These are phyloP conservation scores for Globisporangium nagaii DNA, from an alignment of 352 stramenopile species.

Conservation along the genomic window DNA sequence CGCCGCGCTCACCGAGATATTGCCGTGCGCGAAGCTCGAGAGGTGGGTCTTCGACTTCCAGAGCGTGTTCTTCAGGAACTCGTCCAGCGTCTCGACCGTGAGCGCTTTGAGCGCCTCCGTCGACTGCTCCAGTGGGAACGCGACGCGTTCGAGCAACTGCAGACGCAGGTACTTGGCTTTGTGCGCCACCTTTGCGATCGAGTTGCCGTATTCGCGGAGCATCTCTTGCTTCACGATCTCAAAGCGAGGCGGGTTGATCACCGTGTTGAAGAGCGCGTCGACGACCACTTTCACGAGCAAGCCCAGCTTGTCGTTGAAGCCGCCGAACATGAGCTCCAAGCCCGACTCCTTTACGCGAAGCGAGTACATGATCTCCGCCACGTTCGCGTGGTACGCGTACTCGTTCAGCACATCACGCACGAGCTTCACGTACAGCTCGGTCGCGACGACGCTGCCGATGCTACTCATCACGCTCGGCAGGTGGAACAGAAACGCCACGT, in stretches of 20 bases:
- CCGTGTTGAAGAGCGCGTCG: slow-evolving; percentile 38
- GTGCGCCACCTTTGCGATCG: slow-evolving; percentile 40
- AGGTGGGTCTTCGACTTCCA: slow-evolving; percentile 49
- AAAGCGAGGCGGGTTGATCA: slow-evolving; percentile 48
- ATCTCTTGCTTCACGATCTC: slow-evolving; percentile 64
- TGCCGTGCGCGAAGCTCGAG: slow-evolving; percentile 68
- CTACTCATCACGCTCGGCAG: slow-evolving; percentile 41
- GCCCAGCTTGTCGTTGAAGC: slow-evolving; percentile 71
- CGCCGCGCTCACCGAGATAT: slow-evolving; percentile 35
- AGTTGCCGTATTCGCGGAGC: slow-evolving; percentile 64
- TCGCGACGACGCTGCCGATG: slow-evolving; percentile 32
- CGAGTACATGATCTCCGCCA: slow-evolving; percentile 68
- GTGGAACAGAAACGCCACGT: slow-evolving; percentile 47
- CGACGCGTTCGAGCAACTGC: slow-evolving; percentile 45
- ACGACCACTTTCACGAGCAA: slow-evolving; percentile 63
- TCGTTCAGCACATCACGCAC: slow-evolving; percentile 65
- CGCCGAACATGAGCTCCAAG: slow-evolving; percentile 63
- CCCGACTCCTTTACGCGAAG: slow-evolving; percentile 57
- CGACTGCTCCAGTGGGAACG: slow-evolving; percentile 40
- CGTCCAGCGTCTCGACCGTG: slow-evolving; percentile 30
- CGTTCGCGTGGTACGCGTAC: slow-evolving; percentile 69
- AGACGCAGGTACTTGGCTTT: slow-evolving; percentile 66
- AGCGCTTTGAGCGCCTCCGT: slow-evolving; percentile 38
- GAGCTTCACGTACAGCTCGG: slow-evolving; percentile 57
- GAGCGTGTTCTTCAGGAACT: slow-evolving; percentile 34